A percentile compares a stretch with the other conserved stretches of the same genome.
phyloP scores from a whole-genome alignment of 1,284 basidiomycete genomes.

The Ceratobasidium theobromae region DNA sequence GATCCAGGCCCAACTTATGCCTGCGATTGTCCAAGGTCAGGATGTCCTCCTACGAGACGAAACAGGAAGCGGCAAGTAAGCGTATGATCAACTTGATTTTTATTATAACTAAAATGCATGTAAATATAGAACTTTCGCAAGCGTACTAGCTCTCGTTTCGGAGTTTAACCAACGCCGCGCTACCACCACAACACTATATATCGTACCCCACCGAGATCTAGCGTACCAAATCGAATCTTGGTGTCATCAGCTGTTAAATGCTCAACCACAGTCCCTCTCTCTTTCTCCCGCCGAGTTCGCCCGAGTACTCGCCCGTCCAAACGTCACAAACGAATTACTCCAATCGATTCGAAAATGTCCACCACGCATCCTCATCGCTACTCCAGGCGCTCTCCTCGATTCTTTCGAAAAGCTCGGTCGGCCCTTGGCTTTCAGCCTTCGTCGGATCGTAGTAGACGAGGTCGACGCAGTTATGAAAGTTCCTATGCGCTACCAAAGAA shows the following conservation, averaged over 20 bases:
- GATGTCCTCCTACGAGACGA: constrained; percentile 65
- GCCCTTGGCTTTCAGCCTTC: constrained; percentile 44
- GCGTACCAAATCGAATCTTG: constrained; percentile 68
- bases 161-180: constrained; percentile 47
- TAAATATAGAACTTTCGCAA: constrained; percentile 62
- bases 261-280: constrained; percentile 32
- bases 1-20: constrained; percentile 61
- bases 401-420: constrained; percentile 50
- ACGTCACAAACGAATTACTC: constrained; percentile 37
- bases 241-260: constrained; percentile 56
- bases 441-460: constrained; percentile 67
- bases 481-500: constrained; percentile 38
- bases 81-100: constrained; percentile 33
- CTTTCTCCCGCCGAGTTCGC: not conserved
- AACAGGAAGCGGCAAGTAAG: constrained; percentile 77
- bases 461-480: constrained; percentile 66
- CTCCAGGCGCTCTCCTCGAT: constrained; percentile 66
- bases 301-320: constrained; percentile 18
- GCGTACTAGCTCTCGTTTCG: constrained; percentile 63
- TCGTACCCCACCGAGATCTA: constrained; percentile 74
- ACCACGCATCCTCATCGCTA: constrained; percentile 69
- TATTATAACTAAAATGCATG: not conserved
- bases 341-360: constrained; percentile 43
- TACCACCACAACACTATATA: constrained; percentile 54
- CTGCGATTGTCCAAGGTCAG: constrained; percentile 55